Evolutionary conservation across 2,329 filamentous ascomycete genomes (phyloP).

Genomic region (Fusarium succisae): DNA sequence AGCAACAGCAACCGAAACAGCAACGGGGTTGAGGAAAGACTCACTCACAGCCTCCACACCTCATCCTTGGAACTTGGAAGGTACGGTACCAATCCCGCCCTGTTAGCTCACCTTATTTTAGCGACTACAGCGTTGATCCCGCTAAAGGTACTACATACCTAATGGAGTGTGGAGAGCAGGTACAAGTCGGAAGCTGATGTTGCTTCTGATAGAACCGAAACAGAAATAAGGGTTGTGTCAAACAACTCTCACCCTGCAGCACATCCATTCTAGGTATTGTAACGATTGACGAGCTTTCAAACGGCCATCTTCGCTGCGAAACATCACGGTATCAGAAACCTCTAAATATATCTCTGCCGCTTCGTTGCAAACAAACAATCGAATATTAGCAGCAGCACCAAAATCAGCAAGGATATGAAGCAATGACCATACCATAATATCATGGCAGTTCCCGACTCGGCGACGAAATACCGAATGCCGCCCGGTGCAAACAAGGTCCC

Average conservation of each 20-base stretch:
- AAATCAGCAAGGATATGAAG: slow-evolving; percentile 9
- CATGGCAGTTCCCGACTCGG: slow-evolving; percentile 21
- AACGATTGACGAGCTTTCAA: neutral
- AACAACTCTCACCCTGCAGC: neutral
- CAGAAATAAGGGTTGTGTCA: slow-evolving; percentile 19
- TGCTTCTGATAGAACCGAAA: slow-evolving; percentile 2
- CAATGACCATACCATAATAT: neutral
- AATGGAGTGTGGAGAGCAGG: slow-evolving; percentile 13
- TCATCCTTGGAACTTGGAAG: neutral
- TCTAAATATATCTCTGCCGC: neutral
- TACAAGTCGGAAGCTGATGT: slow-evolving; percentile 6
- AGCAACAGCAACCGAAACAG: neutral
- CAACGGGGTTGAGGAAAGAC: slow-evolving; percentile 19
- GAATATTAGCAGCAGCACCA: neutral
- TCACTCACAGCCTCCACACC: slow-evolving; percentile 10
- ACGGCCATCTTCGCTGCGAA: neutral
- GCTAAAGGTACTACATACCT: neutral
- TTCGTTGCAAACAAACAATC: neutral
- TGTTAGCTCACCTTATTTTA: slow-evolving; percentile 26
- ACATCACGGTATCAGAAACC: neutral
- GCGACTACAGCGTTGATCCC: slow-evolving; percentile 24
- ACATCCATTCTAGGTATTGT: neutral
- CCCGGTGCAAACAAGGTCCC: neutral
- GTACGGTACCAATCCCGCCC: slow-evolving; percentile 11
- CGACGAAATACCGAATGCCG: slow-evolving; percentile 35